Evolutionary conservation across 176 grass and related monocot species (phyloP).

Genomic region (Cenchrus purpureus): DNA sequence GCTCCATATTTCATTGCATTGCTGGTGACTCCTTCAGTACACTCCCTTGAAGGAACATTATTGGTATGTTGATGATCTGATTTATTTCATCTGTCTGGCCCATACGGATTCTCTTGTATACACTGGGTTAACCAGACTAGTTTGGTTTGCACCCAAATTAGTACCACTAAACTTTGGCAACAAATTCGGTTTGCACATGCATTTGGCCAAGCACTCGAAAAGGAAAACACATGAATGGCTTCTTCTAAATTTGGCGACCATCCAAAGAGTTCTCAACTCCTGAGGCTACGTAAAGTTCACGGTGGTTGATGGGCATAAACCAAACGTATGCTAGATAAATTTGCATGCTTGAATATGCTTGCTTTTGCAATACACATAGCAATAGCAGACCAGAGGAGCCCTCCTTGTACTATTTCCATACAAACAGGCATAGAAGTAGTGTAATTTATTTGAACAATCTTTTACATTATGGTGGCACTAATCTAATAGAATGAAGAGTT

Average conservation of each 20-base stretch:
- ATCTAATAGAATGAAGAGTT: slow-evolving; percentile 7
- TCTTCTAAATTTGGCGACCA: neutral
- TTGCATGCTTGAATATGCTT: slow-evolving; percentile 24
- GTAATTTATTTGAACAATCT: slow-evolving; percentile 10
- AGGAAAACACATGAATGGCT: neutral
- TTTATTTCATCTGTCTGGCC: slow-evolving; percentile 30
- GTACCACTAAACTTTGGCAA: neutral
- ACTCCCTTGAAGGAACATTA: slow-evolving; percentile 90
- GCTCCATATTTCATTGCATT: slow-evolving; percentile 84
- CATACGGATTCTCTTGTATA: slow-evolving; percentile 22
- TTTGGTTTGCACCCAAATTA: neutral
- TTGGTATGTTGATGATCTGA: slow-evolving; percentile 69
- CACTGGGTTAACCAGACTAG: neutral
- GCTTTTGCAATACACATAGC: slow-evolving; percentile 12
- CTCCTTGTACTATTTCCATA: neutral
- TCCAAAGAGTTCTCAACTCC: neutral
- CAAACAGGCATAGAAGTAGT: neutral
- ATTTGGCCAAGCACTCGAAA: neutral
- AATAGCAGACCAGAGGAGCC: neutral
- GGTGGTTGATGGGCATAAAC: neutral
- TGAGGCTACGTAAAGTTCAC: neutral
- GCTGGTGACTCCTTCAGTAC: slow-evolving; percentile 86
- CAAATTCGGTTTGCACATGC: neutral
- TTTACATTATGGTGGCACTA: neutral
- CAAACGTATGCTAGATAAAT: neutral